Evolutionary conservation across 495 filamentous ascomycete species (phyloP).

Genomic region (Neurospora intermedia): DNA sequence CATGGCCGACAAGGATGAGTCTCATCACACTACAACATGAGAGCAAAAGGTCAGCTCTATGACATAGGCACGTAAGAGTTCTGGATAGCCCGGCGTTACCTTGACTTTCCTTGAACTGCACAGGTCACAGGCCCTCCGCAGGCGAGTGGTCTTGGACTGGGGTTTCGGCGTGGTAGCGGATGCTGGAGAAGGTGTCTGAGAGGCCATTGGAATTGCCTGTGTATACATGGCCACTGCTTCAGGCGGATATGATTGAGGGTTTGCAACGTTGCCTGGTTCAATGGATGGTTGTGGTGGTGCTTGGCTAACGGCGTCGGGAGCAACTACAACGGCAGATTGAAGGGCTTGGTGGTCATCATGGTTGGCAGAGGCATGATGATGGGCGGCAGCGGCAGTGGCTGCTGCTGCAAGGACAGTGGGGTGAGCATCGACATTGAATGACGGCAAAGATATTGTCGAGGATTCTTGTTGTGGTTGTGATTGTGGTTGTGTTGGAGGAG

Average conservation of each 20-base stretch:
- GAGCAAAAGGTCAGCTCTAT: not conserved
- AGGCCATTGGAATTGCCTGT: constrained; percentile 8
- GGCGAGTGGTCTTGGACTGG: constrained; percentile 33
- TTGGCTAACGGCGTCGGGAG: constrained; percentile 6
- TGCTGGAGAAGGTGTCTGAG: constrained; percentile 11
- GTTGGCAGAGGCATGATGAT: constrained; percentile 17
- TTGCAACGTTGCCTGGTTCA: not conserved
- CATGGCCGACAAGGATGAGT: constrained; percentile 72
- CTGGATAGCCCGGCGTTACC: constrained; percentile 31
- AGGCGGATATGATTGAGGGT: not conserved
- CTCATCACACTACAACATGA: constrained; percentile 61
- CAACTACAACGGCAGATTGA: constrained; percentile 29
- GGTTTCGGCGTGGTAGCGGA: constrained; percentile 16
- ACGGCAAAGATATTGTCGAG: not conserved
- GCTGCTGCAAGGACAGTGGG: not conserved
- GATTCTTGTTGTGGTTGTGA: not conserved
- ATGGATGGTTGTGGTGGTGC: constrained; percentile 7
- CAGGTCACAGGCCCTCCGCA: constrained; percentile 75
- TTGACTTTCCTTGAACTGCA: constrained; percentile 82
- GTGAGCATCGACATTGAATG: not conserved
- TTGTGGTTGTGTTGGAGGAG: not conserved
- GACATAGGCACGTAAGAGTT: not conserved
- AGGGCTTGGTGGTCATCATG: constrained; percentile 32
- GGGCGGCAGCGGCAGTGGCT: constrained; percentile 7
- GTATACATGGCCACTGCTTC: constrained; percentile 6